Percentiles rank a stretch among this genome's conserved stretches.
phyloP scores from a whole-genome alignment of 768 basidiomycete genomes.

The Agrocybe praecox region DNA sequence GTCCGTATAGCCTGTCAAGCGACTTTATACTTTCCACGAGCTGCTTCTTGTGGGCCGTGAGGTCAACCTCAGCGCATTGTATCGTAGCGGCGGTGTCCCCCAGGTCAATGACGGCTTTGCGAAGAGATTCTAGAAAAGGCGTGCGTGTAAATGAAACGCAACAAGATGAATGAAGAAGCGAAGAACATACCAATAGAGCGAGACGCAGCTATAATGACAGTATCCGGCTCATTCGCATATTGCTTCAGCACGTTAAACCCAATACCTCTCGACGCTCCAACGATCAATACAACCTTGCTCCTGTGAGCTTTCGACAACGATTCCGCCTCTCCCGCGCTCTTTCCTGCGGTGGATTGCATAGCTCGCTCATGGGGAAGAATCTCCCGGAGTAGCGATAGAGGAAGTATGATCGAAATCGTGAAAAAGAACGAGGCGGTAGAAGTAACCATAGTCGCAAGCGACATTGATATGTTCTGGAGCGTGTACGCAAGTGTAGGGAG shows the following conservation, averaged over 20 bases:
- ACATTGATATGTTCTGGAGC: slow-evolving; percentile 28
- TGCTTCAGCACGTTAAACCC: slow-evolving; percentile 29
- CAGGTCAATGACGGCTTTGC: slow-evolving; percentile 19
- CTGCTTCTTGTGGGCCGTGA: slow-evolving; percentile 19
- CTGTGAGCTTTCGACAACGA: background rate
- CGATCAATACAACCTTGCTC: slow-evolving; percentile 27
- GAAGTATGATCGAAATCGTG: slow-evolving; percentile 23
- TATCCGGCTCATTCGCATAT: slow-evolving; percentile 25
- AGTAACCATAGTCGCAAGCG: slow-evolving; percentile 16
- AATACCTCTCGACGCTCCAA: slow-evolving; percentile 30
- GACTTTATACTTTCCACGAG: slow-evolving; percentile 18
- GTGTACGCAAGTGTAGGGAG: slow-evolving; percentile 25
- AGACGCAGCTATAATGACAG: slow-evolving; percentile 28
- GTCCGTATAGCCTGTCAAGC: slow-evolving; percentile 28
- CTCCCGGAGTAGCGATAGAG: slow-evolving; percentile 15
- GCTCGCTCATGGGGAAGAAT: slow-evolving; percentile 10
- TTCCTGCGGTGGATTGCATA: background rate
- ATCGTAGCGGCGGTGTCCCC: slow-evolving; percentile 24
- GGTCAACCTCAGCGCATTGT: slow-evolving; percentile 24
- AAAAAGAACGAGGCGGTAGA: slow-evolving; percentile 20
- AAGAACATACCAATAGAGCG: slow-evolving; percentile 24
- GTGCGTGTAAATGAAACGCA: background rate
- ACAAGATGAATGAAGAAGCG: no score
- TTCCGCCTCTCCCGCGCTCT: no score
- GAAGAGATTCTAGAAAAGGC: slow-evolving; percentile 12